These are phyloP conservation scores for Podospora didyma DNA, from an alignment of 495 filamentous ascomycete species.

Conservation along the genomic window DNA sequence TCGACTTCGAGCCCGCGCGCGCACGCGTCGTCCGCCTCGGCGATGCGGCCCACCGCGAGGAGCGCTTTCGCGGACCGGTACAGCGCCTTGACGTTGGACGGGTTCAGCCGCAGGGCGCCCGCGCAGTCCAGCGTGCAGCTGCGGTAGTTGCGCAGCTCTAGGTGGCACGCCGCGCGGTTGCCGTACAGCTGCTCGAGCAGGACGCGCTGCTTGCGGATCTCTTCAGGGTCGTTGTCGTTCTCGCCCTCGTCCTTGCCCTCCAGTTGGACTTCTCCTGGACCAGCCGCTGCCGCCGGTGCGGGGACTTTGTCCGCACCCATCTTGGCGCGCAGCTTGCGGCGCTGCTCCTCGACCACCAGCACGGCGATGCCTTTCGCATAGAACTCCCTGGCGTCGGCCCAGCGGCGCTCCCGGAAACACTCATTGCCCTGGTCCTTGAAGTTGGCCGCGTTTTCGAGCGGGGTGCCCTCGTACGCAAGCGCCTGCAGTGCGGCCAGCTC, in stretches of 20 bases:
- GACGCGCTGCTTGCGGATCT: conserved; percentile 52
- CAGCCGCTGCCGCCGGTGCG: not conserved
- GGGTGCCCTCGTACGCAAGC: conserved; percentile 86
- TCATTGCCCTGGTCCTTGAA: conserved; percentile 93
- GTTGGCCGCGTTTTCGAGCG: conserved; percentile 68
- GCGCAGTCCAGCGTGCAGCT: conserved; percentile 78
- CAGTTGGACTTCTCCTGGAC: conserved; percentile 35
- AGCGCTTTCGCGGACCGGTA: conserved; percentile 79
- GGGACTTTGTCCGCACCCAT: not conserved
- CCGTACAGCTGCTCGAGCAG: conserved; percentile 72
- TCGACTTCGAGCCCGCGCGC: conserved; percentile 67
- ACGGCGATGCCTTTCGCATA: conserved; percentile 79
- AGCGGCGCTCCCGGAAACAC: conserved; percentile 66
- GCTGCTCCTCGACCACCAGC: conserved; percentile 54
- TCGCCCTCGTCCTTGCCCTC: conserved; percentile 28
- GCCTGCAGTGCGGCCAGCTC: conserved; percentile 84
- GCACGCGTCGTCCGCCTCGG: conserved; percentile 73
- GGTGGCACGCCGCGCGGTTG: conserved; percentile 84
- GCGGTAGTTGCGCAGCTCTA: conserved; percentile 71
- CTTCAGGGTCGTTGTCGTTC: conserved; percentile 42
- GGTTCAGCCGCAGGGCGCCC: conserved; percentile 71
- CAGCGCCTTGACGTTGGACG: conserved; percentile 77
- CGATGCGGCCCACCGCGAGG: conserved; percentile 64
- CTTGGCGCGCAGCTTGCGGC: conserved; percentile 16
- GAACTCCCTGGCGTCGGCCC: conserved; percentile 83